Evolutionary conservation across 306 rosid genomes (phyloP).

Genomic region (Cicer chorassanicum): DNA sequence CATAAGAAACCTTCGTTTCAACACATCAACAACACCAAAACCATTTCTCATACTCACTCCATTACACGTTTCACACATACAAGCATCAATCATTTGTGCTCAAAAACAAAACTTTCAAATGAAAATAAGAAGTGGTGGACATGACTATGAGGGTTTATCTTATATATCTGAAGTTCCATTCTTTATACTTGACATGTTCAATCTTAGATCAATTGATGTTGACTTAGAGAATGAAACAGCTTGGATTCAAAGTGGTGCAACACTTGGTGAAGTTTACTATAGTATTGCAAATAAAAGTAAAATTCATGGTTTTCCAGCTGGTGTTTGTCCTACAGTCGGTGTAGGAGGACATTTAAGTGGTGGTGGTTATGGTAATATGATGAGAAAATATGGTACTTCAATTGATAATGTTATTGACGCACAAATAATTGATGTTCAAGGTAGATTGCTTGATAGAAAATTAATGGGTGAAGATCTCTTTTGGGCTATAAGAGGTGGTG

Average conservation of each 20-base stretch:
- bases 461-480: constrained; percentile 86
- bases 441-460: constrained; percentile 60
- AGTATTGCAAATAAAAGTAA: constrained; percentile 61
- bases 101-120: constrained; percentile 56
- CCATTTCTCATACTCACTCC: constrained; percentile 70
- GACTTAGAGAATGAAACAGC: constrained; percentile 58
- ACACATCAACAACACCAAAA: constrained; percentile 57
- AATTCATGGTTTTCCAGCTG: constrained; percentile 71
- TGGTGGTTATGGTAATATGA: constrained; percentile 78
- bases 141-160: constrained; percentile 70
- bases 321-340: constrained; percentile 80
- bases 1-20: constrained; percentile 70
- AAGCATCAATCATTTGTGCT: constrained; percentile 59
- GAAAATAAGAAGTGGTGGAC: constrained; percentile 79
- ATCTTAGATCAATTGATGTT: constrained; percentile 55
- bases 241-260: constrained; percentile 69
- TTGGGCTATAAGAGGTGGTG: constrained; percentile 88
- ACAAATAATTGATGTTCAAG: constrained; percentile 56
- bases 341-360: constrained; percentile 82
- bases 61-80: constrained; percentile 63
- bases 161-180: constrained; percentile 62
- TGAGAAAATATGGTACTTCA: constrained; percentile 70
- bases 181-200: constrained; percentile 73
- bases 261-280: constrained; percentile 68
- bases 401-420: constrained; percentile 75